Evolutionary conservation across 371 early-diverging fungal species (phyloP).

Genomic region (Dichotomocladium elegans): DNA sequence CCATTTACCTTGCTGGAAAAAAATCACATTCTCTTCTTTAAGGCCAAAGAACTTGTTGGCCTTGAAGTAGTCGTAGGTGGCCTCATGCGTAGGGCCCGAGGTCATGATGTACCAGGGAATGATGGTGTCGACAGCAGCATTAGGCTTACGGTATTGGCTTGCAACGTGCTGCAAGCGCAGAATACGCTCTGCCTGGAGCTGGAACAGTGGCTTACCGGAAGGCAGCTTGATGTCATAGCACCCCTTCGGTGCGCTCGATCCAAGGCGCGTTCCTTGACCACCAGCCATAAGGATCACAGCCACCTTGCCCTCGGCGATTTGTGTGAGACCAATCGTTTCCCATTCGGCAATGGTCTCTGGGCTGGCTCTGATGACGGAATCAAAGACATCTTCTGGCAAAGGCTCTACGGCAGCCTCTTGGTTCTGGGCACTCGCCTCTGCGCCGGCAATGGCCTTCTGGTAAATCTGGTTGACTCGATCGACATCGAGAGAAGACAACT

Average conservation of each 20-base stretch:
- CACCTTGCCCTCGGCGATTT: constrained; percentile 86
- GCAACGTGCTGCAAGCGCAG: constrained; percentile 78
- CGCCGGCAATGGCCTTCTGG: constrained; percentile 60
- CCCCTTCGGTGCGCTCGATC: constrained; percentile 87
- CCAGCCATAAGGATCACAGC: constrained; percentile 92
- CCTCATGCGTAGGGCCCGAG: constrained; percentile 83
- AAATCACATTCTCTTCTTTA: constrained; percentile 72
- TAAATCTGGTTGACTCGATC: constrained; percentile 79
- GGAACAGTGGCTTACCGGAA: constrained; percentile 85
- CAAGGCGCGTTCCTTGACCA: constrained; percentile 89
- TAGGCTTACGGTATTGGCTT: constrained; percentile 32
- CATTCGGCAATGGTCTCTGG: constrained; percentile 62
- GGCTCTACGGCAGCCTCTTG: constrained; percentile 62
- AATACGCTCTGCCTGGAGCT: constrained; percentile 92
- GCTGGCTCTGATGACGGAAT: constrained; percentile 63
- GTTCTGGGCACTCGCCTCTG: constrained; percentile 34
- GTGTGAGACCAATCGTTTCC: constrained; percentile 69
- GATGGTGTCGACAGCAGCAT: constrained; percentile 33
- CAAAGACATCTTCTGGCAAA: constrained; percentile 72
- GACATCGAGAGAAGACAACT: constrained; percentile 74
- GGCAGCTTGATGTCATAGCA: constrained; percentile 90
- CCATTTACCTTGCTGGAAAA: constrained; percentile 78
- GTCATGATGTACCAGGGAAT: constrained; percentile 97
- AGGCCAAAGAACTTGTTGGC: constrained; percentile 81
- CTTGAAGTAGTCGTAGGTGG: constrained; percentile 77